A percentile compares a stretch with the other conserved stretches of the same genome.
Conservation (phyloP, 768 basidiomycete species). For the Gymnopilus dilepis region DNA sequence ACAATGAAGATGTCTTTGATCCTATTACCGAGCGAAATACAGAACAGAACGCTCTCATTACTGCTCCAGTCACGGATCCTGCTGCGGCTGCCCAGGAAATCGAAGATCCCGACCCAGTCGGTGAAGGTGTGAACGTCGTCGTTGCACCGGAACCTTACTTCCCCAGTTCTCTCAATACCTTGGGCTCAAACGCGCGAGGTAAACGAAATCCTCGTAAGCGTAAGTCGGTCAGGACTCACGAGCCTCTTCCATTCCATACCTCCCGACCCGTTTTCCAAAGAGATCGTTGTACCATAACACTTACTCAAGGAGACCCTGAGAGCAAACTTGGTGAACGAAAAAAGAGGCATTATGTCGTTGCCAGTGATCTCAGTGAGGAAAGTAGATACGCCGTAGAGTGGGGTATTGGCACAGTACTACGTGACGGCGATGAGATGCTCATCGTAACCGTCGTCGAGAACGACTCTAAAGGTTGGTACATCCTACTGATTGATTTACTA, state of each 20-base stretch:
- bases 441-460: slow-evolving; percentile 93
- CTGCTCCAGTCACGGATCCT: slow-evolving; percentile 33
- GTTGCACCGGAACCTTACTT: slow-evolving; percentile 86
- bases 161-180: slow-evolving; percentile 67
- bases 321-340: slow-evolving; percentile 57
- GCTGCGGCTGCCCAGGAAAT: slow-evolving; percentile 46
- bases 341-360: slow-evolving; percentile 81
- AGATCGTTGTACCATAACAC: slow-evolving; percentile 88
- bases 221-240: slow-evolving; percentile 67
- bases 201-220: slow-evolving; percentile 57
- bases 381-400: slow-evolving; percentile 95
- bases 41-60: slow-evolving; percentile 73
- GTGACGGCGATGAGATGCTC: slow-evolving; percentile 94
- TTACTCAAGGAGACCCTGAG: slow-evolving; percentile 85
- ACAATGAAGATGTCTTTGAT: slow-evolving; percentile 71
- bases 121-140: slow-evolving; percentile 91
- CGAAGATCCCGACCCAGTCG: slow-evolving; percentile 83
- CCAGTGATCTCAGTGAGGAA: slow-evolving; percentile 95
- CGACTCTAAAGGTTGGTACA: slow-evolving; percentile 77
- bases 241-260: slow-evolving; percentile 67
- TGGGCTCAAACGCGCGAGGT: slow-evolving; percentile 38
- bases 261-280: slow-evolving; percentile 86
- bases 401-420: slow-evolving; percentile 94
- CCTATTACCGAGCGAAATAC: slow-evolving; percentile 88
- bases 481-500: background rate